Evolutionary conservation across 2,329 filamentous ascomycete genomes (phyloP).

Genomic region (Magnaporthiopsis incrustans): DNA sequence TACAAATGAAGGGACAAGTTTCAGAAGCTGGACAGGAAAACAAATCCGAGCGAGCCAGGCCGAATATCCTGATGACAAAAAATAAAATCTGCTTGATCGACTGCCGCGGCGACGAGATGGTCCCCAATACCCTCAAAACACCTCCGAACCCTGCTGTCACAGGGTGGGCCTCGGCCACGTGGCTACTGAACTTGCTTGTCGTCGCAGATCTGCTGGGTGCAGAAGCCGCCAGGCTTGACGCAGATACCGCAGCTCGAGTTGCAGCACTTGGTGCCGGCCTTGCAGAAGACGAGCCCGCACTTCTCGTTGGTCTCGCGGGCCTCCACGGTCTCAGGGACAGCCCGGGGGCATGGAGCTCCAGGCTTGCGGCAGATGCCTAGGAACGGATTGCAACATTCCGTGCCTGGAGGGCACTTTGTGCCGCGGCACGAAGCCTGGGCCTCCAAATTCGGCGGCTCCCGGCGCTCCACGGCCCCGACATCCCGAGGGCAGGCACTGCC

Average conservation of each 20-base stretch:
- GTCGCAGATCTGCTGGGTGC: slow-evolving; percentile 14
- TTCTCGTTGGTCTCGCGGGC: neutral
- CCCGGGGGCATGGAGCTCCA: neutral
- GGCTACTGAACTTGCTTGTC: neutral
- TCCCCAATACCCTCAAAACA: neutral
- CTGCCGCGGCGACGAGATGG: too few relatives aligned
- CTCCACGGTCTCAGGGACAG: neutral
- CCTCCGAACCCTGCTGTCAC: neutral
- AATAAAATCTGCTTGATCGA: too few relatives aligned
- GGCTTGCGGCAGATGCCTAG: neutral
- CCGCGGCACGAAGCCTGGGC: too few relatives aligned
- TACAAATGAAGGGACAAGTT: too few relatives aligned
- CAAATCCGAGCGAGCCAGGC: too few relatives aligned
- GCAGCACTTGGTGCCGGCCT: slow-evolving; percentile 13
- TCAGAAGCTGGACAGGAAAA: too few relatives aligned
- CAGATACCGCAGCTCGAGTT: slow-evolving; percentile 17
- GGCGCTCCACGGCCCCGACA: neutral
- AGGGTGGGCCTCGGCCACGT: too few relatives aligned
- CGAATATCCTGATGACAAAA: too few relatives aligned
- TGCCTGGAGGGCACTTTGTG: too few relatives aligned
- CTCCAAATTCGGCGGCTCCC: too few relatives aligned
- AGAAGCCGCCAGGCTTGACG: slow-evolving; percentile 11
- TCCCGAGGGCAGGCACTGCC: slow-evolving; percentile 6
- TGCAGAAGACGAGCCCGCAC: slow-evolving; percentile 14
- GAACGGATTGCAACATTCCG: neutral